Conservation (phyloP, 352 stramenopile species). For the Globisporangium lucens region DNA sequence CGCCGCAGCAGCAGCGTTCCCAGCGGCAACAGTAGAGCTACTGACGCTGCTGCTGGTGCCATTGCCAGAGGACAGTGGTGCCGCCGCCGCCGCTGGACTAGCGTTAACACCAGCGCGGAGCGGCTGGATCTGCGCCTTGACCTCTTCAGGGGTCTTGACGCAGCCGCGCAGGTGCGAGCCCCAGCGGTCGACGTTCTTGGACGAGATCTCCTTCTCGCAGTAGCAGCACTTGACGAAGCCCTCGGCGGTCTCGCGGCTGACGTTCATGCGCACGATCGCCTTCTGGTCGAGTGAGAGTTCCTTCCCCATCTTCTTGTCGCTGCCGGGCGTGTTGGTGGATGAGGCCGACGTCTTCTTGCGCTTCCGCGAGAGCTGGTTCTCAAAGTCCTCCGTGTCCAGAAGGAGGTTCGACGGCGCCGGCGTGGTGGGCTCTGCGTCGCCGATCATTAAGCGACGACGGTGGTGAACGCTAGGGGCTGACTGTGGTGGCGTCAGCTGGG, state of each 20-base stretch:
- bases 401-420: conserved; percentile 6
- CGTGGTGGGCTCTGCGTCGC: conserved; percentile 20
- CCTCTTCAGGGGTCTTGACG: conserved; percentile 67
- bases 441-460: background rate
- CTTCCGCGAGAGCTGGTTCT: background rate
- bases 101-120: conserved; percentile 19
- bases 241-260: conserved; percentile 55
- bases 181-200: conserved; percentile 82
- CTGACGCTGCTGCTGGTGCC: background rate
- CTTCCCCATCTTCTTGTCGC: conserved; percentile 34
- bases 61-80: background rate
- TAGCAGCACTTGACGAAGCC: conserved; percentile 75
- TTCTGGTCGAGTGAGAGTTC: conserved; percentile 74
- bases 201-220: conserved; percentile 84
- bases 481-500: conserved; percentile 31
- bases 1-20: conserved; percentile 1
- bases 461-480: conserved; percentile 28
- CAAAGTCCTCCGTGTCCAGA: background rate
- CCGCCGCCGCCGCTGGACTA: background rate
- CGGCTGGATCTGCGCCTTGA: conserved; percentile 78
- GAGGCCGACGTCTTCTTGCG: conserved; percentile 8
- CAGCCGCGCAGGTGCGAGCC: conserved; percentile 77
- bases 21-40: background rate
- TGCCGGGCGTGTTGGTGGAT: background rate
- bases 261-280: conserved; percentile 70